Evolutionary conservation across 2,329 filamentous ascomycete species (phyloP).

Genomic region (Monosporascus sp.): DNA sequence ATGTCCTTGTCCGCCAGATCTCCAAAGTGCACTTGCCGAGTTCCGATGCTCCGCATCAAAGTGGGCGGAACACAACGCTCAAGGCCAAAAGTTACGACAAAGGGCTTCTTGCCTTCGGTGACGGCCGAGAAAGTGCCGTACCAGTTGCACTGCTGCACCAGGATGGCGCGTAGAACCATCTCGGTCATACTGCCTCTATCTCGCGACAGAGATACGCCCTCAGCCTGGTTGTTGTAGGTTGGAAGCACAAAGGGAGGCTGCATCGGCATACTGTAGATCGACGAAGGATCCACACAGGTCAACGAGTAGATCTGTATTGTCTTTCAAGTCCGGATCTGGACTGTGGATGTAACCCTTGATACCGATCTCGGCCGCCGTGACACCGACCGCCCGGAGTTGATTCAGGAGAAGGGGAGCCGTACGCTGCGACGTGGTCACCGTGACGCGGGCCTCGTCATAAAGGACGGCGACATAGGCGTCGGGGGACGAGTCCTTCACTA

Average conservation of each 20-base stretch:
- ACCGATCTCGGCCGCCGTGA: constrained; percentile 23
- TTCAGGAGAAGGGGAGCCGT: constrained; percentile 9
- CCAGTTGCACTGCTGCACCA: no score
- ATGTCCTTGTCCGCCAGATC: no score
- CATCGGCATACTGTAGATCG: constrained; percentile 28
- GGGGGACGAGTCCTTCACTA: neutral
- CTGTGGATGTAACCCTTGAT: constrained; percentile 30
- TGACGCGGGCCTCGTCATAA: constrained; percentile 31
- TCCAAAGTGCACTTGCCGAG: no score
- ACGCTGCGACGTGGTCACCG: constrained; percentile 24
- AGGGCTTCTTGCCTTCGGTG: no score
- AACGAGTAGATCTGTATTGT: constrained; percentile 14
- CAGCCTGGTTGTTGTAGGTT: constrained; percentile 9
- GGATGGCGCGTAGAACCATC: no score
- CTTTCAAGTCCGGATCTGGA: constrained; percentile 1
- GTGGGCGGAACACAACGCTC: no score
- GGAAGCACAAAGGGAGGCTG: constrained; percentile 19
- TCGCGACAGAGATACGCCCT: neutral
- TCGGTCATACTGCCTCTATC: no score
- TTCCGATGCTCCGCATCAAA: no score
- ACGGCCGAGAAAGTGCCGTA: no score
- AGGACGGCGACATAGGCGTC: constrained; percentile 32
- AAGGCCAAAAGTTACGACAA: no score
- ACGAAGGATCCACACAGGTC: constrained; percentile 21
- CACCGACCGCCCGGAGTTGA: constrained; percentile 20